Evolutionary conservation across 2,329 filamentous ascomycete species (phyloP).

Genomic region (Fusarium austroafricanum): DNA sequence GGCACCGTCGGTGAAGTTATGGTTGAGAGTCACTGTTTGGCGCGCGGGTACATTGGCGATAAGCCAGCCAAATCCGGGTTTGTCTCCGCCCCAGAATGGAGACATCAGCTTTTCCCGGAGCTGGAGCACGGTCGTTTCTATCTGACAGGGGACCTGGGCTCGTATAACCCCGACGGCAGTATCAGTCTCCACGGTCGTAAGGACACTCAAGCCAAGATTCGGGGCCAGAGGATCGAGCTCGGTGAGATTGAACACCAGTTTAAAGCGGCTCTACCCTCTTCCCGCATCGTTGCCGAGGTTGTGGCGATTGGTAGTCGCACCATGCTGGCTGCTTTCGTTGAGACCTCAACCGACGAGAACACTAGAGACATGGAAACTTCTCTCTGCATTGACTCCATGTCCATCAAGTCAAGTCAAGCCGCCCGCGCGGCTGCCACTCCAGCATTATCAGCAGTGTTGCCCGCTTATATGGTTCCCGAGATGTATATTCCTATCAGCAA

Average conservation of each 20-base stretch:
- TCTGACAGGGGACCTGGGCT: background rate
- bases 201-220: slow-evolving; percentile 13
- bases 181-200: background rate
- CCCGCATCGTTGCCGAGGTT: slow-evolving; percentile 1
- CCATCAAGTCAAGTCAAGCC: too few species aligned
- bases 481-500: background rate
- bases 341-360: background rate
- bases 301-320: background rate
- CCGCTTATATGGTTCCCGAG: slow-evolving; percentile 6
- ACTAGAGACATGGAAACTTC: background rate
- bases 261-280: slow-evolving; percentile 10
- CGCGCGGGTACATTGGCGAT: slow-evolving; percentile 15
- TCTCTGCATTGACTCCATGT: background rate
- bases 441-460: too few species aligned
- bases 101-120: background rate
- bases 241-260: slow-evolving; percentile 25
- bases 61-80: background rate
- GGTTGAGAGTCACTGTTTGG: slow-evolving; percentile 22
- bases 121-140: background rate
- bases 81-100: background rate
- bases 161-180: background rate
- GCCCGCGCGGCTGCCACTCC: too few species aligned
- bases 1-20: slow-evolving; percentile 23
- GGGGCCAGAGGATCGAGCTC: slow-evolving; percentile 24
- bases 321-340: slow-evolving; percentile 1